These are phyloP conservation scores for Zygoascus meyerae DNA, from an alignment of 1,139 yeast genomes.

Conservation along the genomic window DNA sequence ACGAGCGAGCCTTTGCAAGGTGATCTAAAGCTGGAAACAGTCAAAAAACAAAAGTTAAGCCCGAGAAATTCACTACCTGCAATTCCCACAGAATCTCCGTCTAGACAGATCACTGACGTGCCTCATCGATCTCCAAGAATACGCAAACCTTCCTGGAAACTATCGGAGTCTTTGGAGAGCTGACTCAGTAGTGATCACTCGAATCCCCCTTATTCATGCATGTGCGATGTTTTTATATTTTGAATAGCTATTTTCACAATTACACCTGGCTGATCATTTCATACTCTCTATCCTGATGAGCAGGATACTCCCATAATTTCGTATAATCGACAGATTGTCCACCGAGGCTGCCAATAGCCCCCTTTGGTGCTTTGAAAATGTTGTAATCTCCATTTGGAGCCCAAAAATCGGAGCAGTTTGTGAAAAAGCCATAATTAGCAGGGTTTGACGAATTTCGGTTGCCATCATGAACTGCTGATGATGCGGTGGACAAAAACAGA, in stretches of 20 bases:
- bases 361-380: conserved; percentile 20
- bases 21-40: neutral
- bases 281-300: conserved; percentile 4
- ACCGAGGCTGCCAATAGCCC: conserved; percentile 30
- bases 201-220: too few relatives aligned
- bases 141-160: conserved; percentile 17
- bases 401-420: conserved; percentile 41
- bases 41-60: neutral
- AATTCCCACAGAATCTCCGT: neutral
- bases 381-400: conserved; percentile 25
- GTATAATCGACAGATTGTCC: conserved; percentile 36
- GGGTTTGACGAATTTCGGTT: conserved; percentile 27
- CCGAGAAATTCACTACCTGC: neutral
- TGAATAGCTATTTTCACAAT: neutral
- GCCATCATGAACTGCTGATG: conserved; percentile 19
- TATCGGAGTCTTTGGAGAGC: conserved; percentile 13
- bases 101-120: too few relatives aligned
- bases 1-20: neutral
- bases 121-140: conserved; percentile 8
- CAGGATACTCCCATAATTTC: conserved; percentile 32
- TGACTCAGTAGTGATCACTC: too few relatives aligned
- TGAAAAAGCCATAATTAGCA: conserved; percentile 31
- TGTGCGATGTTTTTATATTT: too few relatives aligned
- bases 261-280: conserved; percentile 7
- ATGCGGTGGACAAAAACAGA: conserved; percentile 35